A percentile compares a stretch with the other conserved stretches of the same genome.
These are phyloP conservation scores for Setaria italica DNA, from an alignment of 202 grass and related monocot species.

Conservation along the genomic window DNA sequence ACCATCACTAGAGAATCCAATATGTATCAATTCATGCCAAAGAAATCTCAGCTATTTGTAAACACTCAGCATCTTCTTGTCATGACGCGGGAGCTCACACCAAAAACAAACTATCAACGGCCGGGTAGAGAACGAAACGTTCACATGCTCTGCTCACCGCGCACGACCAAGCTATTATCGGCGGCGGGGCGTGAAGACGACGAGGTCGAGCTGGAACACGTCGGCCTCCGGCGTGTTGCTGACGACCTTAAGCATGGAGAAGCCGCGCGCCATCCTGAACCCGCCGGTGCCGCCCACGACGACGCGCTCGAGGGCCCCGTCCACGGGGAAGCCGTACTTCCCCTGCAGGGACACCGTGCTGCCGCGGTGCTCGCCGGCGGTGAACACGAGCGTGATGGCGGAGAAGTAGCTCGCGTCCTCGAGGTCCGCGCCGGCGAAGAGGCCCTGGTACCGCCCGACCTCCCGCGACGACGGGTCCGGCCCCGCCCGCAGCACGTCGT, in stretches of 20 bases:
- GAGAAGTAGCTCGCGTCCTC: background rate
- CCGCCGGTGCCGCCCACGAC: slow-evolving; percentile 44
- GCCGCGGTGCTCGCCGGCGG: slow-evolving; percentile 12
- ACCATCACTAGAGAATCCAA: too few species aligned
- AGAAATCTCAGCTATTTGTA: too few species aligned
- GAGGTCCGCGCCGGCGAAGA: slow-evolving; percentile 3
- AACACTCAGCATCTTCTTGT: background rate
- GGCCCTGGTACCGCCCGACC: slow-evolving; percentile 29
- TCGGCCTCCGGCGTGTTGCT: background rate
- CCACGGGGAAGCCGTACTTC: background rate
- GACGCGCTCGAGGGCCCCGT: slow-evolving; percentile 19
- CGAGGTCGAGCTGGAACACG: slow-evolving; percentile 36
- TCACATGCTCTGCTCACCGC: background rate
- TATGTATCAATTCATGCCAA: too few species aligned
- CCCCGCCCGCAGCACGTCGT: slow-evolving; percentile 31
- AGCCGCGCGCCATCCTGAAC: slow-evolving; percentile 42
- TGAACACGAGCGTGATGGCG: slow-evolving; percentile 43
- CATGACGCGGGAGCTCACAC: too few species aligned
- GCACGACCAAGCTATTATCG: background rate
- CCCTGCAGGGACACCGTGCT: slow-evolving; percentile 47
- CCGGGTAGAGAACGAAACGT: background rate
- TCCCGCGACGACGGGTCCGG: background rate
- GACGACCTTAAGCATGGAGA: slow-evolving; percentile 8
- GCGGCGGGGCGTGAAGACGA: background rate
- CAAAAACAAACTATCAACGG: background rate